These are phyloP conservation scores for Nymphaea thermarum DNA, from an alignment of 164 flowering plant genomes.

Conservation along the genomic window DNA sequence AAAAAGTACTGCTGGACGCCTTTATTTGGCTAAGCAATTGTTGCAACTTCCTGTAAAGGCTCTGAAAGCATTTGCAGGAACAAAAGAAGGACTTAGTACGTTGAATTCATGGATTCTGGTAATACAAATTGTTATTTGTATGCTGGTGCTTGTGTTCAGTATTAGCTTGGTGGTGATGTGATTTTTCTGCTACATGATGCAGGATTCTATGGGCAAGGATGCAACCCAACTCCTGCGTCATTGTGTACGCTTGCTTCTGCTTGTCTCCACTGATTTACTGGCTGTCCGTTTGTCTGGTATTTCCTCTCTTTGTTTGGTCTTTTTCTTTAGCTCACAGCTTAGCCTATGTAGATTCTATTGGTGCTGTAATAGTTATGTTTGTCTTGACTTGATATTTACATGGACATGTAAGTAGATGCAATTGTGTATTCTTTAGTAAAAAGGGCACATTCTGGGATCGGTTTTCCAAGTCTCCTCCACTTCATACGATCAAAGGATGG, in stretches of 20 bases:
- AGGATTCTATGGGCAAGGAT: conserved; percentile 99
- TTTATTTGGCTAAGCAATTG: conserved; percentile 78
- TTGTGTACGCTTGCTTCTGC: conserved; percentile 92
- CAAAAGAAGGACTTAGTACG: conserved; percentile 64
- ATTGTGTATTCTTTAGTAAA: no score
- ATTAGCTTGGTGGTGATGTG: background rate
- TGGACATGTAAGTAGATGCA: background rate
- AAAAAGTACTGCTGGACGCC: conserved; percentile 74
- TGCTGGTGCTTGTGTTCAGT: background rate
- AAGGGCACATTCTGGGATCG: no score
- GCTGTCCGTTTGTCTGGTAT: conserved; percentile 93
- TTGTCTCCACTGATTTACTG: conserved; percentile 76
- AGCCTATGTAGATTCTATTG: background rate
- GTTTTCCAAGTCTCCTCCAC: no score
- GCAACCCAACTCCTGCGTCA: conserved; percentile 97
- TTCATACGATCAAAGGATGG: no score
- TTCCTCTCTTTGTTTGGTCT: background rate
- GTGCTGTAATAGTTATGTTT: background rate
- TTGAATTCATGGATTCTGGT: conserved; percentile 98
- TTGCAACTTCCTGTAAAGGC: conserved; percentile 58
- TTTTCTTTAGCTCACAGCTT: background rate
- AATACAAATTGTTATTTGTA: conserved; percentile 3
- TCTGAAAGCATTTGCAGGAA: conserved; percentile 86
- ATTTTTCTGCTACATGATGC: conserved; percentile 10
- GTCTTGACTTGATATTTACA: background rate